These are phyloP conservation scores for Prunus campanulata DNA, from an alignment of 306 rosid species.

Conservation along the genomic window DNA sequence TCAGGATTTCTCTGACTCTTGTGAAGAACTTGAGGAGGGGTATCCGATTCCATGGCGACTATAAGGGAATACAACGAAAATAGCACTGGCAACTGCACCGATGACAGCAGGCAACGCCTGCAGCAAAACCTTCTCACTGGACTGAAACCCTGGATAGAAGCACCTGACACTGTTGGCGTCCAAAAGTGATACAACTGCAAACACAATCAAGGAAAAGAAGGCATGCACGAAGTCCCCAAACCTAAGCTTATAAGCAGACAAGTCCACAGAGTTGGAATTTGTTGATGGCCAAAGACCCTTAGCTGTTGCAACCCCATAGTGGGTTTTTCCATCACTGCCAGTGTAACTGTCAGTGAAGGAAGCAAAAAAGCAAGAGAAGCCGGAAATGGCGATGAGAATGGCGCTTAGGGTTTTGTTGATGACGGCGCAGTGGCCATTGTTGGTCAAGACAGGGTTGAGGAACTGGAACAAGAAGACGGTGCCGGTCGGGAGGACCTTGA, in stretches of 20 bases:
- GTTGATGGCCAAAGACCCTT: slow-evolving; percentile 72
- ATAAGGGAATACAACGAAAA: slow-evolving; percentile 53
- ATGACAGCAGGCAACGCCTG: slow-evolving; percentile 60
- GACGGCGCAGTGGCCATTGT: slow-evolving; percentile 58
- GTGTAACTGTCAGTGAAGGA: slow-evolving; percentile 82
- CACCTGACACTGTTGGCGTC: slow-evolving; percentile 57
- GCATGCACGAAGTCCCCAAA: slow-evolving; percentile 73
- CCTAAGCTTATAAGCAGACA: slow-evolving; percentile 47
- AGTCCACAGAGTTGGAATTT: slow-evolving; percentile 28
- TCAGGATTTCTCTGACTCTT: background rate
- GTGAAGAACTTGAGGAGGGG: slow-evolving; percentile 26
- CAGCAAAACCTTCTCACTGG: slow-evolving; percentile 36
- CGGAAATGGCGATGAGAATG: slow-evolving; percentile 40
- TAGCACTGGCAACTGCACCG: slow-evolving; percentile 48
- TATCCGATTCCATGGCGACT: slow-evolving; percentile 86
- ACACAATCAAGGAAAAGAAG: slow-evolving; percentile 40
- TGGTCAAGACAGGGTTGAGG: slow-evolving; percentile 62
- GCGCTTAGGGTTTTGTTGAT: slow-evolving; percentile 47
- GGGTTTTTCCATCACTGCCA: slow-evolving; percentile 47
- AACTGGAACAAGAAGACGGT: slow-evolving; percentile 73
- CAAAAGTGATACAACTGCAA: slow-evolving; percentile 50
- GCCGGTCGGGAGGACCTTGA: slow-evolving; percentile 75
- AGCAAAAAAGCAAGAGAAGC: slow-evolving; percentile 57
- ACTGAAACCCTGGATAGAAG: slow-evolving; percentile 50
- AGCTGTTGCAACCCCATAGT: slow-evolving; percentile 51